Percentiles rank a stretch among this genome's conserved stretches.
Conservation (phyloP, 805 yeast genomes). For the Lipomyces mesembrius region DNA sequence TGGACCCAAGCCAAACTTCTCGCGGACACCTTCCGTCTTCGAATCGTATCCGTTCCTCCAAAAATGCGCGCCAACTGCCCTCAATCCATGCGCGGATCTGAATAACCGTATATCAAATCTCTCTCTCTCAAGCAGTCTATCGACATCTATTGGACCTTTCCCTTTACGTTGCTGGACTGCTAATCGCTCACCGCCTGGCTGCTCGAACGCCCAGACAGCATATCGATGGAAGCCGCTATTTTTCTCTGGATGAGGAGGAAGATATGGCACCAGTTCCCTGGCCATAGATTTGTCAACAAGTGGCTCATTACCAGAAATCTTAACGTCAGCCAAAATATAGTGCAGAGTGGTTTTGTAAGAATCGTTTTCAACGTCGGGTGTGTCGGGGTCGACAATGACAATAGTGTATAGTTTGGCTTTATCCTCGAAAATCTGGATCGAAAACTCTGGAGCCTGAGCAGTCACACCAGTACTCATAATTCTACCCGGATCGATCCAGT, state of each 20-base stretch:
- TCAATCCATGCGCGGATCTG: constrained; percentile 57
- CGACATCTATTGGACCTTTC: constrained; percentile 1
- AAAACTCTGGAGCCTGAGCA: constrained; percentile 73
- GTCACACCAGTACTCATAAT: constrained; percentile 75
- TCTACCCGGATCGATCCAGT: constrained; percentile 80
- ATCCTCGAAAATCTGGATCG: constrained; percentile 71
- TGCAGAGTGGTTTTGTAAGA: constrained; percentile 69
- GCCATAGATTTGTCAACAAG: constrained; percentile 45
- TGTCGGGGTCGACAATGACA: constrained; percentile 86
- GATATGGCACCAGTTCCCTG: constrained; percentile 60
- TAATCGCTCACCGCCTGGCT: constrained; percentile 47
- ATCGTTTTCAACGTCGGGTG: constrained; percentile 75
- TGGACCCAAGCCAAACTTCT: constrained; percentile 67
- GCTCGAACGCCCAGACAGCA: constrained; percentile 89
- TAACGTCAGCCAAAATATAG: constrained; percentile 27
- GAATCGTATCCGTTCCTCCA: constrained; percentile 89
- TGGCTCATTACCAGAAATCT: constrained; percentile 42
- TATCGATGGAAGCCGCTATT: constrained; percentile 83
- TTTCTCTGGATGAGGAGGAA: constrained; percentile 88
- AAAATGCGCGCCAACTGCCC: constrained; percentile 88
- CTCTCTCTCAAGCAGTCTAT: constrained; percentile 47
- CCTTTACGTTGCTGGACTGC: constrained; percentile 27
- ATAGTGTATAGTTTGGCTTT: constrained; percentile 69
- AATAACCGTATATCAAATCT: constrained; percentile 76
- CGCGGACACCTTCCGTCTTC: constrained; percentile 69